These are phyloP conservation scores for Entonaema liquescens DNA, from an alignment of 495 filamentous ascomycete genomes.

Conservation along the genomic window DNA sequence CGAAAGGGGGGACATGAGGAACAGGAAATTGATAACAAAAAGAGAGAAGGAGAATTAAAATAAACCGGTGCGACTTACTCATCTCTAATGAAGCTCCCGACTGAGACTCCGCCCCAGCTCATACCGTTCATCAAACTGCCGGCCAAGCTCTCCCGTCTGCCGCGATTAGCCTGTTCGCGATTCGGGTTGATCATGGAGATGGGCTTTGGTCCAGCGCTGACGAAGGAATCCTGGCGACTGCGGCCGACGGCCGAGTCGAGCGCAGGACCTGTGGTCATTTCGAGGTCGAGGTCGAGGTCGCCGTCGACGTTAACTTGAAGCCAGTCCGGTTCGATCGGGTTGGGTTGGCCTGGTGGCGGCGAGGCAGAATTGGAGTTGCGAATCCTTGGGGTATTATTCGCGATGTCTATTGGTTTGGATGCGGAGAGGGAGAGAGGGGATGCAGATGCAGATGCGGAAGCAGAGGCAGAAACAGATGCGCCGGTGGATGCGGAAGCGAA, in stretches of 20 bases:
- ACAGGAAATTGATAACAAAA: constrained; percentile 4
- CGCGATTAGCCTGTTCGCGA: constrained; percentile 68
- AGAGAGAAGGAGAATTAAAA: constrained; percentile 2
- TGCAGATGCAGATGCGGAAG: constrained; percentile 15
- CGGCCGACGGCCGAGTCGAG: constrained; percentile 63
- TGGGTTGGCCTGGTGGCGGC: constrained; percentile 28
- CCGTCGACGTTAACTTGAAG: constrained; percentile 39
- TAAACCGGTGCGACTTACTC: constrained; percentile 74
- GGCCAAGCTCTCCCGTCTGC: constrained; percentile 82
- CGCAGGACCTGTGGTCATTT: constrained; percentile 69
- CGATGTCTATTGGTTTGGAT: constrained; percentile 48
- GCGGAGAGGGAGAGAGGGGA: constrained; percentile 19
- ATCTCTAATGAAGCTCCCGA: constrained; percentile 96
- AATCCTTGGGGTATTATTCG: constrained; percentile 29
- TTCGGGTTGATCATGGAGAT: constrained; percentile 83
- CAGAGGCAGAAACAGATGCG: constrained; percentile 8
- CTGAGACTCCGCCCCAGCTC: constrained; percentile 97
- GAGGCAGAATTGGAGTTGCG: constrained; percentile 43
- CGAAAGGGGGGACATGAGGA: constrained; percentile 7
- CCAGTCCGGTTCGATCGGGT: constrained; percentile 27
- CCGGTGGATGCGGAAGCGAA: constrained; percentile 29
- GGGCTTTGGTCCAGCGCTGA: constrained; percentile 81
- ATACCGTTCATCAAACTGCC: constrained; percentile 90
- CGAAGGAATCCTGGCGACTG: constrained; percentile 76
- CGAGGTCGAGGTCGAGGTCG: constrained; percentile 48